These are phyloP conservation scores for Rhynchospora pubera DNA, from an alignment of 176 grass and related monocot genomes.

Conservation along the genomic window DNA sequence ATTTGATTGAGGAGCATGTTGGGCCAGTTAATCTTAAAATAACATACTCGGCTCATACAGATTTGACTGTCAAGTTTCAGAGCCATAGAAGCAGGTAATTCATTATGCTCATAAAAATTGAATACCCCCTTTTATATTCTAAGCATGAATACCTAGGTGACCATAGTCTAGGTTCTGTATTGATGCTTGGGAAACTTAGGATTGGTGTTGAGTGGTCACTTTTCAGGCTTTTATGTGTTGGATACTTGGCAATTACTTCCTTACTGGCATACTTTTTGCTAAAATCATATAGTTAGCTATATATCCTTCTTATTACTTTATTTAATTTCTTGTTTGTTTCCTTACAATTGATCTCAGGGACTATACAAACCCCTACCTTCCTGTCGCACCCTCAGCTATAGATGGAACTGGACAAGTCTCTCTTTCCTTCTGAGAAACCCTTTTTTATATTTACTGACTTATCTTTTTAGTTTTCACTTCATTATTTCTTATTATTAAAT, in stretches of 20 bases:
- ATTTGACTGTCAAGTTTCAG: slow-evolving; percentile 96
- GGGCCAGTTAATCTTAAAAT: slow-evolving; percentile 68
- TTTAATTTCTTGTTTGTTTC: slow-evolving; percentile 13
- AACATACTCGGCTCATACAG: slow-evolving; percentile 85
- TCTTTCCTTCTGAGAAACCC: slow-evolving; percentile 2
- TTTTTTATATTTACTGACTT: slow-evolving; percentile 4
- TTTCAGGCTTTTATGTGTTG: neutral
- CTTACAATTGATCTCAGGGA: slow-evolving; percentile 46
- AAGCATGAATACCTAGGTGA: no score
- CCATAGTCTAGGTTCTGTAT: neutral
- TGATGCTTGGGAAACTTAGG: neutral
- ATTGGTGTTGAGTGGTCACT: neutral
- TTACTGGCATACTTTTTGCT: neutral
- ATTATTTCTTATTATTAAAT: slow-evolving; percentile 13
- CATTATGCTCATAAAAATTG: neutral
- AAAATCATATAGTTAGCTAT: neutral
- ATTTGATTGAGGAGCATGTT: slow-evolving; percentile 82
- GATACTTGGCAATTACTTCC: neutral
- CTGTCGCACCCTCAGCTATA: slow-evolving; percentile 70
- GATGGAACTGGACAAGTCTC: slow-evolving; percentile 60
- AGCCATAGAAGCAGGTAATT: slow-evolving; percentile 84
- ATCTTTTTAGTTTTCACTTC: slow-evolving; percentile 15
- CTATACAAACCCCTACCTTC: slow-evolving; percentile 96
- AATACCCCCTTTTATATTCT: neutral
- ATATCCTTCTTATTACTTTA: neutral